Conservation (phyloP, 768 basidiomycete species). For the Daedaleopsis sinensis region DNA sequence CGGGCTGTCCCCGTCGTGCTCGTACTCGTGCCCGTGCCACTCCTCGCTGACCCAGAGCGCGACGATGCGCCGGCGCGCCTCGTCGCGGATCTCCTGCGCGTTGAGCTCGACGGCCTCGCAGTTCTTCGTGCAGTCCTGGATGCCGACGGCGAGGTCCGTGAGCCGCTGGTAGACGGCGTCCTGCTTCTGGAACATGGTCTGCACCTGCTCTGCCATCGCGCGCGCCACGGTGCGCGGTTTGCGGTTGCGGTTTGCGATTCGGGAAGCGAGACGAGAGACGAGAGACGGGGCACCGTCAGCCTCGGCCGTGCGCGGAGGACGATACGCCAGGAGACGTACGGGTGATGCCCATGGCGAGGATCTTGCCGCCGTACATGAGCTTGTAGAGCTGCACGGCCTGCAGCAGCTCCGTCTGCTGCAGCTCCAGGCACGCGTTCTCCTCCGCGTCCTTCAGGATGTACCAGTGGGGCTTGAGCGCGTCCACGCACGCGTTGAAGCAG, state of each 20-base stretch:
- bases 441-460: constrained; percentile 20
- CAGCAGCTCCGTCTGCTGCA: constrained; percentile 20
- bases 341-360: constrained; percentile 25
- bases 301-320: background rate
- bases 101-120: constrained; percentile 25
- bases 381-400: constrained; percentile 25
- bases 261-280: background rate
- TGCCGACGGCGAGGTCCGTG: constrained; percentile 23
- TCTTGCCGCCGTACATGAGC: constrained; percentile 28
- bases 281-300: background rate
- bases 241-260: too few relatives aligned
- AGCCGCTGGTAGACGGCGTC: constrained; percentile 22
- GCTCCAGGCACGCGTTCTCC: constrained; percentile 9
- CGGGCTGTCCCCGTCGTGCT: too few relatives aligned
- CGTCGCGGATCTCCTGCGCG: constrained; percentile 17
- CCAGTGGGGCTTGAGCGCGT: constrained; percentile 19
- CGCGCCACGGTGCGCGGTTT: background rate
- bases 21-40: too few relatives aligned
- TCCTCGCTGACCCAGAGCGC: constrained; percentile 22
- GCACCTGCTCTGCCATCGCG: constrained; percentile 16
- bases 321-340: constrained; percentile 13
- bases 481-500: constrained; percentile 25
- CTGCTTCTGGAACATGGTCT: constrained; percentile 25
- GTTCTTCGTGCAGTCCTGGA: constrained; percentile 24
- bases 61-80: constrained; percentile 22